Evolutionary conservation across 257 asterid genomes (phyloP).

Genomic region (Solanum phureja): DNA sequence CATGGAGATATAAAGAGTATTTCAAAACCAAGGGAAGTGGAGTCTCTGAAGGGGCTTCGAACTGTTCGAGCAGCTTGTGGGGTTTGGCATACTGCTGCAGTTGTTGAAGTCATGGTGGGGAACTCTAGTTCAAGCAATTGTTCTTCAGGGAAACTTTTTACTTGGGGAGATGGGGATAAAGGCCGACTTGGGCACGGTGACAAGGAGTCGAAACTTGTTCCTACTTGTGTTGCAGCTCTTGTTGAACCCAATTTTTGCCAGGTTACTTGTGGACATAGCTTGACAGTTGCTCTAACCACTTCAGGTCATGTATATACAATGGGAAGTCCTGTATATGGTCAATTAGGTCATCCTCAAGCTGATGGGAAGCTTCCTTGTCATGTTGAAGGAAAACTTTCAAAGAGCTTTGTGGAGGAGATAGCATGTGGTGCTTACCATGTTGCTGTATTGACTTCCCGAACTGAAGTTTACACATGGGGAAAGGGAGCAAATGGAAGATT

Average conservation of each 20-base stretch:
- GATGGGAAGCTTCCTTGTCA: slow-evolving; percentile 79
- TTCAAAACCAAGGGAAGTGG: slow-evolving; percentile 77
- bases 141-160: slow-evolving; percentile 81
- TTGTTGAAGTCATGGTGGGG: slow-evolving; percentile 88
- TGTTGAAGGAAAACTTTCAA: slow-evolving; percentile 69
- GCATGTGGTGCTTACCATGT: slow-evolving; percentile 94
- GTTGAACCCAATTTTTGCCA: slow-evolving; percentile 81
- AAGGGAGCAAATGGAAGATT: slow-evolving; percentile 89
- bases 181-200: slow-evolving; percentile 85
- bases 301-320: slow-evolving; percentile 80
- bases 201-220: slow-evolving; percentile 75
- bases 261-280: slow-evolving; percentile 92
- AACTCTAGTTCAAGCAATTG: slow-evolving; percentile 75
- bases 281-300: slow-evolving; percentile 82
- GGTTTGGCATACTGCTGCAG: slow-evolving; percentile 98
- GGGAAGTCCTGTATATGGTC: slow-evolving; percentile 95
- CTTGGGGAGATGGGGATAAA: slow-evolving; percentile 97
- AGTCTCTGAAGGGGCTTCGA: slow-evolving; percentile 81
- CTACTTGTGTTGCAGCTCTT: slow-evolving; percentile 88
- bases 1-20: slow-evolving; percentile 73
- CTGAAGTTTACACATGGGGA: slow-evolving; percentile 95
- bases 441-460: slow-evolving; percentile 72
- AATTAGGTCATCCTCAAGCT: slow-evolving; percentile 76
- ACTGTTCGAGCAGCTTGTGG: slow-evolving; percentile 86
- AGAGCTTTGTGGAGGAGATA: slow-evolving; percentile 77